phyloP scores from a whole-genome alignment of 208 protist species.

The Sergeia podlipaevii region DNA sequence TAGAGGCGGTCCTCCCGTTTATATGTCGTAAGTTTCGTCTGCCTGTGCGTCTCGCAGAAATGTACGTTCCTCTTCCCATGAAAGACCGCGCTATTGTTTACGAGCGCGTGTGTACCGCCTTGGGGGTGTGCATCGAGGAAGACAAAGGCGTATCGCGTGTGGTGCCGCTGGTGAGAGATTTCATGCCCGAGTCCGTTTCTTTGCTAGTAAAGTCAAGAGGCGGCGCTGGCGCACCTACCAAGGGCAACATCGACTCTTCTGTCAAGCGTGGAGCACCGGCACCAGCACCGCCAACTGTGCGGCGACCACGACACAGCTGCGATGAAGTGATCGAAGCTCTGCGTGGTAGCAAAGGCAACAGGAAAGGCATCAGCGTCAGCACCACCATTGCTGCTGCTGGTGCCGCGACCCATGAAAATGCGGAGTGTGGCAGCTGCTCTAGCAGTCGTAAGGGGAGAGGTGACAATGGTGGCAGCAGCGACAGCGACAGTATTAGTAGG shows the following conservation, averaged over 20 bases:
- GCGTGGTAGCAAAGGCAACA: too few relatives aligned
- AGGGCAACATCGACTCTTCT: neutral
- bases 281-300: too few relatives aligned
- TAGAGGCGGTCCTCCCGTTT: constrained; percentile 25
- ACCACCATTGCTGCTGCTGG: too few relatives aligned
- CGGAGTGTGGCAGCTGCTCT: too few relatives aligned
- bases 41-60: constrained; percentile 11
- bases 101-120: constrained; percentile 20
- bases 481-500: too few relatives aligned
- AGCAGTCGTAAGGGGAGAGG: too few relatives aligned
- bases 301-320: too few relatives aligned
- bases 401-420: too few relatives aligned
- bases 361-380: too few relatives aligned
- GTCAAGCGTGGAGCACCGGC: too few relatives aligned
- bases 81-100: constrained; percentile 32
- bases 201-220: neutral
- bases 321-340: too few relatives aligned
- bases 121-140: constrained; percentile 23
- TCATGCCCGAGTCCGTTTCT: constrained; percentile 8
- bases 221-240: neutral
- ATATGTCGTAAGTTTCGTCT: constrained; percentile 44
- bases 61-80: constrained; percentile 18
- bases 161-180: constrained; percentile 27
- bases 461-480: too few relatives aligned
- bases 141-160: constrained; percentile 13